phyloP scores from a whole-genome alignment of 768 basidiomycete species.

The Boletus bicolor region DNA sequence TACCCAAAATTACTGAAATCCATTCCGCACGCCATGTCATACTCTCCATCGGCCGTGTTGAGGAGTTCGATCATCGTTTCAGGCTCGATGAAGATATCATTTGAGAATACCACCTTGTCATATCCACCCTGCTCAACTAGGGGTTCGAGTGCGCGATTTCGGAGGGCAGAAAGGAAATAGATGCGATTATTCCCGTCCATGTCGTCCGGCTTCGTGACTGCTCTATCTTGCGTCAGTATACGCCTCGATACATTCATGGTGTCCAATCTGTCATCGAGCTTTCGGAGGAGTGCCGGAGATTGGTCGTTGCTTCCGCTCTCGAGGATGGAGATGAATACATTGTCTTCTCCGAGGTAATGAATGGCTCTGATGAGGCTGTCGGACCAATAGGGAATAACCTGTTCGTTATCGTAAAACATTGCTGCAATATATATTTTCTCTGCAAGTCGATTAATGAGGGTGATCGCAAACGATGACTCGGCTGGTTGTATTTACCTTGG shows the following conservation, averaged over 20 bases:
- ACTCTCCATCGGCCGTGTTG: conserved; percentile 35
- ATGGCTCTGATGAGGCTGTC: conserved; percentile 34
- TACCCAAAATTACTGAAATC: conserved; percentile 37
- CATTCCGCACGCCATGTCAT: conserved; percentile 43
- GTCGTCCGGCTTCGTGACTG: conserved; percentile 7
- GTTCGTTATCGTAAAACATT: conserved; percentile 39
- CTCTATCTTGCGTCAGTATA: conserved; percentile 11
- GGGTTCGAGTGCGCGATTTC: conserved; percentile 43
- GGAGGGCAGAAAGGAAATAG: conserved; percentile 21
- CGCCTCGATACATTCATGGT: conserved; percentile 12
- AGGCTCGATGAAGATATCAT: conserved; percentile 41
- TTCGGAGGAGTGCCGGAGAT: conserved; percentile 10
- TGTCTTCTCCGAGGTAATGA: conserved; percentile 39
- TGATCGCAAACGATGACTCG: too few relatives aligned
- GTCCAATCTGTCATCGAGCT: conserved; percentile 7
- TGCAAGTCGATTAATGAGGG: neutral
- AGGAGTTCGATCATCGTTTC: conserved; percentile 40
- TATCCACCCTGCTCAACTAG: conserved; percentile 35
- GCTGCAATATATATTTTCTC: conserved; percentile 26
- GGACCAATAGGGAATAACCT: conserved; percentile 40
- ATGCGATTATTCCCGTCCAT: neutral
- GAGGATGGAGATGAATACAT: conserved; percentile 42
- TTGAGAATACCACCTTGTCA: conserved; percentile 40
- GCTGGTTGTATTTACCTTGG: conserved; percentile 4
- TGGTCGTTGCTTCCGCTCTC: conserved; percentile 33